Evolutionary conservation across 345 rosid genomes (phyloP).

Genomic region (Boechera divaricarpa): DNA sequence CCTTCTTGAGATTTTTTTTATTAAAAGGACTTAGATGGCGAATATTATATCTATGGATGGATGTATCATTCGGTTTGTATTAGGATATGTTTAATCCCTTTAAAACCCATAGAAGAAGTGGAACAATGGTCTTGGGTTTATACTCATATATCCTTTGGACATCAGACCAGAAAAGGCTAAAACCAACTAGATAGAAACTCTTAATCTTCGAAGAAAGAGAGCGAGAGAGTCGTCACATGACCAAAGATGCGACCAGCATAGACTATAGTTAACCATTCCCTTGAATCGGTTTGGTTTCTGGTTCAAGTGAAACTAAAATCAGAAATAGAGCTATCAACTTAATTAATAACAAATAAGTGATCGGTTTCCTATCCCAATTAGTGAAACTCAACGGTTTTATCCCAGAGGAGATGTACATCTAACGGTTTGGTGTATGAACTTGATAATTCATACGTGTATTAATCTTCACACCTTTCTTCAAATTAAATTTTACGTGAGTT

Average conservation of each 20-base stretch:
- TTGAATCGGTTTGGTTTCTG: neutral
- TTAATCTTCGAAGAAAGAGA: neutral
- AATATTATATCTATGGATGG: neutral
- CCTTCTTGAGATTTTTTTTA: neutral
- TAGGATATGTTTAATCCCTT: neutral
- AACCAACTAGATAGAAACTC: neutral
- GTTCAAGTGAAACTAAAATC: neutral
- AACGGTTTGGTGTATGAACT: neutral
- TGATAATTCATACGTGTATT: neutral
- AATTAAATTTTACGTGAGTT: neutral
- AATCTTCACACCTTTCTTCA: neutral
- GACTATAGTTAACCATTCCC: neutral
- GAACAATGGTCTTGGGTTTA: neutral
- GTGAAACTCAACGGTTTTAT: neutral
- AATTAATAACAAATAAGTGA: neutral
- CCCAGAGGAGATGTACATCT: neutral
- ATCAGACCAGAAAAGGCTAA: slow-evolving; percentile 2
- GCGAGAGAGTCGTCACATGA: neutral
- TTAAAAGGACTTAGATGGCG: neutral
- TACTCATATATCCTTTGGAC: neutral
- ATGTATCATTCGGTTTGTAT: neutral
- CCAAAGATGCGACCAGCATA: neutral
- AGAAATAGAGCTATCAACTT: neutral
- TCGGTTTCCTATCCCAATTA: neutral
- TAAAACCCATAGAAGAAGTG: slow-evolving; percentile 1